A percentile compares a stretch with the other conserved stretches of the same genome.
Evolutionary conservation across 2,329 filamentous ascomycete species (phyloP).

Genomic region (Iodosphaeria phyllophila): DNA sequence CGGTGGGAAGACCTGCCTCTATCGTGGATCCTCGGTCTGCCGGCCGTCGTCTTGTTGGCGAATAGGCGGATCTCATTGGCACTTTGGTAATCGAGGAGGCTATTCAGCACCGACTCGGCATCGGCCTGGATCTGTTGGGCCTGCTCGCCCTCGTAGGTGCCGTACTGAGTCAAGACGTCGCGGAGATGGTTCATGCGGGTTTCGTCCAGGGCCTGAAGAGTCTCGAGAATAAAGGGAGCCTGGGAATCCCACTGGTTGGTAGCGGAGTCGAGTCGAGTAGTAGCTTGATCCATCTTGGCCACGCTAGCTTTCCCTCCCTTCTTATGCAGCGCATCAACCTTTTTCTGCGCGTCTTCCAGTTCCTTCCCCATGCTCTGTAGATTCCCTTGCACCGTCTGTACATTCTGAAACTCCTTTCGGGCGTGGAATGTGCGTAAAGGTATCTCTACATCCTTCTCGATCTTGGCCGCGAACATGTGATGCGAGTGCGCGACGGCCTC

Average conservation of each 20-base stretch:
- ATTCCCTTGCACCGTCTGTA: constrained; percentile 68
- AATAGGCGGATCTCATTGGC: constrained; percentile 72
- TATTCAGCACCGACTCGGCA: constrained; percentile 63
- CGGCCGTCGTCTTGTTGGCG: constrained; percentile 22
- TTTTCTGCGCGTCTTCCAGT: constrained; percentile 67
- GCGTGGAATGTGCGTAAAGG: constrained; percentile 60
- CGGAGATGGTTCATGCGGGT: constrained; percentile 74
- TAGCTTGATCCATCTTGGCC: constrained; percentile 59
- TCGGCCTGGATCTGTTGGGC: constrained; percentile 57
- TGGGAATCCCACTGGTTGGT: constrained; percentile 81
- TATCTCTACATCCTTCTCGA: constrained; percentile 75
- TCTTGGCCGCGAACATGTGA: constrained; percentile 57
- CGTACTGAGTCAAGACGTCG: constrained; percentile 77
- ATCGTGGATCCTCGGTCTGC: constrained; percentile 24
- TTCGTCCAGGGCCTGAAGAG: constrained; percentile 80
- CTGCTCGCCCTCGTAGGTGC: constrained; percentile 82
- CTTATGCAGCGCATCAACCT: constrained; percentile 63
- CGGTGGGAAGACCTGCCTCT: constrained; percentile 21
- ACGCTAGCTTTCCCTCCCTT: constrained; percentile 63
- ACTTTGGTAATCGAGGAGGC: constrained; percentile 72
- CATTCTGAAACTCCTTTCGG: constrained; percentile 61
- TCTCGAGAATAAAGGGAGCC: constrained; percentile 87
- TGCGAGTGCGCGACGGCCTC: constrained; percentile 73
- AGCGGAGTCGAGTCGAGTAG: constrained; percentile 57
- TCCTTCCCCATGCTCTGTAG: constrained; percentile 66